A percentile compares a stretch with the other conserved stretches of the same genome.
Evolutionary conservation across 768 basidiomycete species (phyloP).

Genomic region (Tulasnella sp.): DNA sequence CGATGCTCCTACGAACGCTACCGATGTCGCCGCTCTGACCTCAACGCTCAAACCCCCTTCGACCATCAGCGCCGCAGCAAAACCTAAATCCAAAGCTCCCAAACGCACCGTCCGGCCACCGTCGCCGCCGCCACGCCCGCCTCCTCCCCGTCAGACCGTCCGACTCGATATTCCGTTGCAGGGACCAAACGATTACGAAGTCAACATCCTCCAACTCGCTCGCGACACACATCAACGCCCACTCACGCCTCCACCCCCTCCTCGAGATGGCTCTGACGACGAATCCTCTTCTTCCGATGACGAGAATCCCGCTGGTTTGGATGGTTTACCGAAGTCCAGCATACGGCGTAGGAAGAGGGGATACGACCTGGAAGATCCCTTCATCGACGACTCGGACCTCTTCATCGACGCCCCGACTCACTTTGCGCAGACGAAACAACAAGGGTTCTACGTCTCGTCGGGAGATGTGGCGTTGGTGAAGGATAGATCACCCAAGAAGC

Average conservation of each 20-base stretch:
- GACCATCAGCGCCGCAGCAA: constrained; percentile 19
- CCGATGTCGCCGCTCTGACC: not conserved
- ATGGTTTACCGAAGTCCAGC: constrained; percentile 6
- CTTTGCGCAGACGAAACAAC: constrained; percentile 84
- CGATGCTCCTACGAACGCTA: not conserved
- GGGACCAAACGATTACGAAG: constrained; percentile 63
- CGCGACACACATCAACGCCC: constrained; percentile 55
- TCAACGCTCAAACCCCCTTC: not conserved
- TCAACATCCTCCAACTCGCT: constrained; percentile 48
- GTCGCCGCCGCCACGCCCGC: constrained; percentile 44
- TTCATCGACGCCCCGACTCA: constrained; percentile 81
- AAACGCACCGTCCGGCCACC: constrained; percentile 36
- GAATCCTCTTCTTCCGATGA: constrained; percentile 22
- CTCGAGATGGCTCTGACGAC: constrained; percentile 30
- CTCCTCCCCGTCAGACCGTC: constrained; percentile 45
- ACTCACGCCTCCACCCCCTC: constrained; percentile 40
- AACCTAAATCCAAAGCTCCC: constrained; percentile 43
- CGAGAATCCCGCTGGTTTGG: constrained; percentile 13
- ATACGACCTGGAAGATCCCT: constrained; percentile 86
- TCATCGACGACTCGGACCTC: constrained; percentile 96
- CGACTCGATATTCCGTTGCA: constrained; percentile 59
- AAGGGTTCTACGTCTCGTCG: constrained; percentile 83
- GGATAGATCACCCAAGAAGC: constrained; percentile 39
- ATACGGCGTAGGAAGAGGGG: constrained; percentile 45
- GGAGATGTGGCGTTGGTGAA: constrained; percentile 81